Evolutionary conservation across 225 moss, liverwort and hornwort genomes (phyloP).

Genomic region (Pleurozium schreberi): DNA sequence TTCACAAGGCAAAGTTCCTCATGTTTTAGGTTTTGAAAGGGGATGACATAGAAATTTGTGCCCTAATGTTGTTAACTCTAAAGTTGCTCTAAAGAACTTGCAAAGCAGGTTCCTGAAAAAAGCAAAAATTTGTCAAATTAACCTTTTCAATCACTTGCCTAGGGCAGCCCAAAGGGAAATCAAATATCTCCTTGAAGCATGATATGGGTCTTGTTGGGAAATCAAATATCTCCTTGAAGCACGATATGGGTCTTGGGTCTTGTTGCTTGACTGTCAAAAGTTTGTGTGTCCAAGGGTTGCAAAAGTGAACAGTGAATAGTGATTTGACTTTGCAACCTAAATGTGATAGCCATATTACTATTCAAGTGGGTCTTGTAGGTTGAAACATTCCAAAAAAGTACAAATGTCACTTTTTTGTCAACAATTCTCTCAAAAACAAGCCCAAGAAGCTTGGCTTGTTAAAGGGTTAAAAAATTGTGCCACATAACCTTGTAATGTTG

Average conservation of each 20-base stretch:
- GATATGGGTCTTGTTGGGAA: not conserved
- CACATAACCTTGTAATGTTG: not conserved
- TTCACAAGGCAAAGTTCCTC: not conserved
- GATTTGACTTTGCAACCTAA: not conserved
- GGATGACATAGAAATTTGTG: not conserved
- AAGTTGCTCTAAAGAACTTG: not conserved
- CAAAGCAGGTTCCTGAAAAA: not conserved
- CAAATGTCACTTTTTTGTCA: not conserved
- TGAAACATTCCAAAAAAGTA: not conserved
- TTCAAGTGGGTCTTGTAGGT: fast-evolving
- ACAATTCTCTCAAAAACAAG: not conserved
- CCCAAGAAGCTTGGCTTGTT: not conserved
- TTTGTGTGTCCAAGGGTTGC: not conserved
- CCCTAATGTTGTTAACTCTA: no score
- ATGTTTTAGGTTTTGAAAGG: not conserved
- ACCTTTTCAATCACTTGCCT: not conserved
- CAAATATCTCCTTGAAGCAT: not conserved
- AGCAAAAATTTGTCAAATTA: not conserved
- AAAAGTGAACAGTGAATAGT: not conserved
- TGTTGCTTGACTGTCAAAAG: not conserved
- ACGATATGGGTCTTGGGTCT: not conserved
- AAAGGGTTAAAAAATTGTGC: not conserved
- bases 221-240: not conserved
- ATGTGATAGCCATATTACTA: not conserved
- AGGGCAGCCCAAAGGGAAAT: not conserved